A percentile compares a stretch with the other conserved stretches of the same genome.
Evolutionary conservation across 495 filamentous ascomycete species (phyloP).

Genomic region (Aspergillus taichungensis): DNA sequence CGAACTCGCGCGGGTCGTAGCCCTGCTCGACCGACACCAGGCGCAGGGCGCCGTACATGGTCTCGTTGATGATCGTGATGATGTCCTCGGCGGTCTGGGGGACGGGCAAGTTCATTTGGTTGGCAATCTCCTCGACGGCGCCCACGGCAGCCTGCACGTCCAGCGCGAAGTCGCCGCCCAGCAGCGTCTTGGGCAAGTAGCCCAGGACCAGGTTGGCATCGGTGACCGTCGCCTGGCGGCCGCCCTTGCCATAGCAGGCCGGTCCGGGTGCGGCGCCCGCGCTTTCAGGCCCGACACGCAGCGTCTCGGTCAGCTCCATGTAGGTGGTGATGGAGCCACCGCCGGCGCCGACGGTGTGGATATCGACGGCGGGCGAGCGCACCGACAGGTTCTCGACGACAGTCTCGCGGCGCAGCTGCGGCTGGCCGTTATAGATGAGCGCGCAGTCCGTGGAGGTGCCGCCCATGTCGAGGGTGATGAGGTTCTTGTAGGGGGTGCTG

Average conservation of each 20-base stretch:
- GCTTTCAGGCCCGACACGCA: slow-evolving; percentile 43
- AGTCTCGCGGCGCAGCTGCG: slow-evolving; percentile 39
- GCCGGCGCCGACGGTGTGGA: slow-evolving; percentile 41
- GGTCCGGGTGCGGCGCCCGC: slow-evolving; percentile 39
- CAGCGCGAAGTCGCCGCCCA: slow-evolving; percentile 39
- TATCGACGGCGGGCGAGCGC: slow-evolving; percentile 39
- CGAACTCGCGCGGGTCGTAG: slow-evolving; percentile 44
- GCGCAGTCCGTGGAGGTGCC: slow-evolving; percentile 43
- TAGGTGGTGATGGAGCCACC: slow-evolving; percentile 40
- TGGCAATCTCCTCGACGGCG: slow-evolving; percentile 33
- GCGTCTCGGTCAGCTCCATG: slow-evolving; percentile 36
- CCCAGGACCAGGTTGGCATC: slow-evolving; percentile 43
- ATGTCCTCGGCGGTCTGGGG: slow-evolving; percentile 40
- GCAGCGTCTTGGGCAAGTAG: slow-evolving; percentile 36
- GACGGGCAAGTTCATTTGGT: slow-evolving; percentile 33
- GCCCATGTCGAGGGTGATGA: slow-evolving; percentile 45
- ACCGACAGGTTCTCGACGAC: slow-evolving; percentile 38
- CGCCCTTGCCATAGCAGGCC: slow-evolving; percentile 41
- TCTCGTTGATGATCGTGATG: slow-evolving; percentile 40
- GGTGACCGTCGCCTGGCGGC: slow-evolving; percentile 36
- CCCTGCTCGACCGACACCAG: slow-evolving; percentile 45
- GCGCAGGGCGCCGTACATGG: slow-evolving; percentile 43
- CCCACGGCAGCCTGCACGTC: slow-evolving; percentile 26
- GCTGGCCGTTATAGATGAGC: slow-evolving; percentile 36
- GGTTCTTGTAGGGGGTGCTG: slow-evolving; percentile 38